Evolutionary conservation across 2,329 filamentous ascomycete genomes (phyloP).

Genomic region (Beauveria australis): DNA sequence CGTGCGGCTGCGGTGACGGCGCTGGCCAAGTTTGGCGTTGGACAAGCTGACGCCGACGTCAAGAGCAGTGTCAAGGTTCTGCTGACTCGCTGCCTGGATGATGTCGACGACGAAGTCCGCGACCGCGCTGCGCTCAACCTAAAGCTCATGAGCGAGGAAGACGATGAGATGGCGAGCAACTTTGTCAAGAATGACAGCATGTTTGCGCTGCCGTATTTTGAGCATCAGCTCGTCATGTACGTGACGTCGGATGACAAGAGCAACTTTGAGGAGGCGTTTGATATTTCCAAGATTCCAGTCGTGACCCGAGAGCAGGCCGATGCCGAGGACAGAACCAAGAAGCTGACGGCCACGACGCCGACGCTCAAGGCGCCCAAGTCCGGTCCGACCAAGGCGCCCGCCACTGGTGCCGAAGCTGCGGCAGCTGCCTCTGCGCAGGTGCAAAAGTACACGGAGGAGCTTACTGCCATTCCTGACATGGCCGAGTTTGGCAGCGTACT

Average conservation of each 20-base stretch:
- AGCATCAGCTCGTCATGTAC: slow-evolving; percentile 96
- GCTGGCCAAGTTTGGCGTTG: slow-evolving; percentile 92
- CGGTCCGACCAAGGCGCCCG: slow-evolving; percentile 63
- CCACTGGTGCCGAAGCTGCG: slow-evolving; percentile 63
- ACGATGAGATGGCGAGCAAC: slow-evolving; percentile 73
- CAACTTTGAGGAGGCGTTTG: slow-evolving; percentile 78
- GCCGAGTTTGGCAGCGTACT: slow-evolving; percentile 81
- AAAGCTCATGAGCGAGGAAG: slow-evolving; percentile 84
- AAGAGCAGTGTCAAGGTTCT: slow-evolving; percentile 93
- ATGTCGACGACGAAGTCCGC: slow-evolving; percentile 94
- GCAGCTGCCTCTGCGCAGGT: slow-evolving; percentile 71
- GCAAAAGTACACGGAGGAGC: slow-evolving; percentile 81
- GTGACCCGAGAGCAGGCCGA: slow-evolving; percentile 94
- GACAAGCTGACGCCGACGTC: slow-evolving; percentile 91
- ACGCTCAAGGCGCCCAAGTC: slow-evolving; percentile 89
- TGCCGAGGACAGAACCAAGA: slow-evolving; percentile 93
- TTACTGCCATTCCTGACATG: slow-evolving; percentile 85
- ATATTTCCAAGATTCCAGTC: slow-evolving; percentile 81
- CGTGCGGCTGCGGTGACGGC: slow-evolving; percentile 92
- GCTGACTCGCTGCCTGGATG: slow-evolving; percentile 86
- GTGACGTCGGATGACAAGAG: slow-evolving; percentile 86
- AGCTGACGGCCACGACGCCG: slow-evolving; percentile 84
- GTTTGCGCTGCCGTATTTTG: slow-evolving; percentile 89
- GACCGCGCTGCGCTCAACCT: slow-evolving; percentile 92
- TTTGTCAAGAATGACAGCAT: slow-evolving; percentile 97